Base-by-base conservation (phyloP, 176 grass and related monocot species). In the Rhynchospora breviuscula region DNA sequence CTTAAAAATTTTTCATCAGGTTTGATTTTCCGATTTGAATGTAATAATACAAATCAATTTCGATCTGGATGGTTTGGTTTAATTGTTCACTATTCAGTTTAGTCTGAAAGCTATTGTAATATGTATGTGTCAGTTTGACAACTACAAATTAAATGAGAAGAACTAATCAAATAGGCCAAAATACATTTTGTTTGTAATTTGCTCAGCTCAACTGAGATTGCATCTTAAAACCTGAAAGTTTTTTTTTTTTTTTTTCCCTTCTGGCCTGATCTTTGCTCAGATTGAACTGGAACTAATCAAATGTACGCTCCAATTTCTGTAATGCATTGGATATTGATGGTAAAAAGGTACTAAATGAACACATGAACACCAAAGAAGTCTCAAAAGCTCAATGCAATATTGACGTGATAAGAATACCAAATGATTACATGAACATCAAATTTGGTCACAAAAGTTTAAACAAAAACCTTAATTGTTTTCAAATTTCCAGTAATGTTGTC, bases 401-500 rank as follows among this genome's bases (percentile, higher is more conserved):
- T 40, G 35, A 40, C 3, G 35, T 40, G 35, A 40, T 40, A 40
- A 40, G 2, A 40, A 40, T 40, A 40, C 35, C 35, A 40, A 40
- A 40, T 40, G 35, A 40, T 5, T 40, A 40, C 26, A 29, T 76
- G 23, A 76, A 76, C 72, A 62, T 63, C 19, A 45, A 44, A 29
- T 11, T 88, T 79, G 33, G 43, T 83, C 19, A 40, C 43, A 72
- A 45, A 12, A 68, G 9, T 59, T 15, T 49, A 79, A 59, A 84
- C 61, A 44, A 25, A 85, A 1, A 71, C 2, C 17, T 58, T 80
- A 85, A 43, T 74, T 85, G 31, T 62, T 63, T 89, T 18, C n/a
- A 64, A 63, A 72, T 81, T 88, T 91, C n/a, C 84, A 98, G 95
- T 86, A 98, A 98, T 91, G 95, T 98, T 90, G 92, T 95, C 25